phyloP scores from a whole-genome alignment of 2,329 filamentous ascomycete species.

The Botrytis porri region DNA sequence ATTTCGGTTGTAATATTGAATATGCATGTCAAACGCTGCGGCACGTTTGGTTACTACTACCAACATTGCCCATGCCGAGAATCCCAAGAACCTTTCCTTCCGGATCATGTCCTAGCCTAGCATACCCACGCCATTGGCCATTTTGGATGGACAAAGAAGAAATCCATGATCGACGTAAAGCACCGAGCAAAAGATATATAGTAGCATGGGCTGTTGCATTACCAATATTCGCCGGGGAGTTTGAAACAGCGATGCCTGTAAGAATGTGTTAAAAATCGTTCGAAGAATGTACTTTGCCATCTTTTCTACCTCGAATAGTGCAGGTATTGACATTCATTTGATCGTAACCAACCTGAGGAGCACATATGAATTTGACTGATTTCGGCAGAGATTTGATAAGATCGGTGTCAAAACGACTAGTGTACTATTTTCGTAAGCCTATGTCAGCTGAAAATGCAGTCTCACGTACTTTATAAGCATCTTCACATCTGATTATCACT shows the following conservation, averaged over 20 bases:
- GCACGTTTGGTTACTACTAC: slow-evolving; percentile 70
- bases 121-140: slow-evolving; percentile 56
- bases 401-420: slow-evolving; percentile 66
- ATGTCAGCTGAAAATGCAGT: not conserved
- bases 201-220: slow-evolving; percentile 77
- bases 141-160: slow-evolving; percentile 52
- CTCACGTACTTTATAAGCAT: not conserved
- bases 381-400: slow-evolving; percentile 55
- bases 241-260: slow-evolving; percentile 65
- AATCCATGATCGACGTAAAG: slow-evolving; percentile 67
- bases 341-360: slow-evolving; percentile 77
- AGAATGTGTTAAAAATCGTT: not conserved
- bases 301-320: slow-evolving; percentile 41
- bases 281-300: not conserved
- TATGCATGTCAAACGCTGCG: slow-evolving; percentile 68
- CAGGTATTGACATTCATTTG: slow-evolving; percentile 72
- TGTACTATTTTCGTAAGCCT: not conserved
- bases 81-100: slow-evolving; percentile 74
- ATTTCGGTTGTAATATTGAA: slow-evolving; percentile 71
- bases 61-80: slow-evolving; percentile 82
- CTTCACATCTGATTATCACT: not conserved
- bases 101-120: slow-evolving; percentile 64
- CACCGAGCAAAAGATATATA: slow-evolving; percentile 77
- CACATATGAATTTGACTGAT: slow-evolving; percentile 54
- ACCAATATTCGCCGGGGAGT: slow-evolving; percentile 73